Base-by-base conservation (phyloP, 23 red algal species). In the Chondrus crispus region DNA sequence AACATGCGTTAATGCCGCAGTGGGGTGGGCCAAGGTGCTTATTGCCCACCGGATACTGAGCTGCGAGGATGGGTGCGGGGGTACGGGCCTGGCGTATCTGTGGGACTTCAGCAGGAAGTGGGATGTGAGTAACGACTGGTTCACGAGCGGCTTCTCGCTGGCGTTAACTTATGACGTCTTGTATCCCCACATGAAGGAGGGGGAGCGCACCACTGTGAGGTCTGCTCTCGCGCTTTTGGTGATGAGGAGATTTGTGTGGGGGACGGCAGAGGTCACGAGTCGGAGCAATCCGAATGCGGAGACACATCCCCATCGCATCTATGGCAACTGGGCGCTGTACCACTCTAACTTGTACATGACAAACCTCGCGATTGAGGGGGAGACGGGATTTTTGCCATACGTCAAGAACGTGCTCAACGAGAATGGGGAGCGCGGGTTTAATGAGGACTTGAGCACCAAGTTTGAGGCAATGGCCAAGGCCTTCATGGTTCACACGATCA, bases 121-220 rank as follows among this genome's bases (percentile, higher is more conserved):
- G 85, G 85, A 76, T 44, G 85, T 89, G n/a, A 89, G 85, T 47
- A 55, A 89, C n/a, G 85, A 89, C 33, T 89, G 85, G 85, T 78
- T 72, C 54, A 89, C 85, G 14, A 52, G 60, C 9, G 85, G 85
- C 30, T 46, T 57, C 5, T 57, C 47, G 13, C 85, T 89, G 20
- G 85, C 85, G 13, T 55, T 89, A 19, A 69, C 66, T 24, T 89
- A 89, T 64, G 85, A 89, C 47, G 48, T 76, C 33, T 79, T 89
- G 46, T 55, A 89, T 35, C 28, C 58, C 29, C 55, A 69, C 48
- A 41, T 89, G 69, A 57, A 41, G 28, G 66, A 52, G 6, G 29
- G 10, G 51, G 68, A 89, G 41, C 85, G 72, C 12, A 49, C 5
- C 32, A 46, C 77, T 35, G 50, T 89, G 19, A 60, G 85, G 29